Evolutionary conservation across 306 rosid genomes (phyloP), one percentile per base, ranked within the genome.

Genomic region (Medicago truncatula): DNA sequence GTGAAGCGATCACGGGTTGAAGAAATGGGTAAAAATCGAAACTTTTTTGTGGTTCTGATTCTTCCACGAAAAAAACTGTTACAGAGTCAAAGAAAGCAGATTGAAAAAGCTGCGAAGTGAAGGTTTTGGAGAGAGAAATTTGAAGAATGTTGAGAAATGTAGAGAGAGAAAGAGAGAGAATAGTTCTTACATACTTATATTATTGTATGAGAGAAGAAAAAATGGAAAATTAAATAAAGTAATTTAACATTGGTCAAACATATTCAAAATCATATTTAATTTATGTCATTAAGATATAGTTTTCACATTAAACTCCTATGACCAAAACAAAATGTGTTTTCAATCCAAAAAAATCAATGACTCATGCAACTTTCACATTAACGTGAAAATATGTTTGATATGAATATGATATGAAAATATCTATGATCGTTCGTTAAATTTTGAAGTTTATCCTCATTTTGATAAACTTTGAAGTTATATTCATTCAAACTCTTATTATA

Each of bases 11-110:
- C 78, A 56, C 5, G 14, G 15, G 40, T 50, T 43, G 47, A 71
- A 59, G 58, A 70, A 87, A 81, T 81, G 84, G 86, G 52, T 65
- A 71, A 81, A 71, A 75, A 78, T 75, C 10, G 78, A 62, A 79
- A 73, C 25, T 81, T 82, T 82, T 43, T n/a, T 82, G 83, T 80
- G 91, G 87, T 76, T 86, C 78, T 61, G 86, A 81, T 81, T 84
- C 75, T 82, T 81, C 73, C 73, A 81, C 67, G 82, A 72, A 52
- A 66, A 66, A 73, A 41, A 76, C 81, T 77, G 58, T 74, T 50
- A 41, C 58, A 84, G 61, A 82, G 97, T 91, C 95, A 89, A 89
- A 89, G 88, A 92, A 86, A 86, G 96, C 86, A 86, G 90, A 81
- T 86, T 87, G 83, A 66, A 85, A 83, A 82, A 82, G 66, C 58